Evolutionary conservation across 345 rosid species (phyloP).

Genomic region (Eucalyptus urophylla): DNA sequence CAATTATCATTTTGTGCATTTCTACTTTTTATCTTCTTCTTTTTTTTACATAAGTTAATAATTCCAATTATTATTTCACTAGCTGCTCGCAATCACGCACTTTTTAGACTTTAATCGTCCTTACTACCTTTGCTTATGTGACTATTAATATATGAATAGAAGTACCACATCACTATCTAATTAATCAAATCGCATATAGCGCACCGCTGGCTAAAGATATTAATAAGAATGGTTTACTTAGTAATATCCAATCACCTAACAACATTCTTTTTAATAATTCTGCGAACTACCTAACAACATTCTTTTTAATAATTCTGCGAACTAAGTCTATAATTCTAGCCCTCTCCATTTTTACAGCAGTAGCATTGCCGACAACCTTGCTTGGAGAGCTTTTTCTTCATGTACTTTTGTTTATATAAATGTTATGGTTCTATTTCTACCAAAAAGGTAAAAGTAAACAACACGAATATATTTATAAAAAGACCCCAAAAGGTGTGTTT

Average conservation of each 20-base stretch:
- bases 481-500: no score
- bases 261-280: background rate
- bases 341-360: background rate
- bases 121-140: background rate
- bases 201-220: background rate
- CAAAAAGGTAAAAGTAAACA: background rate
- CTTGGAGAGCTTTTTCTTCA: background rate
- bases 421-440: background rate
- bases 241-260: background rate
- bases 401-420: background rate
- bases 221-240: background rate
- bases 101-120: background rate
- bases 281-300: background rate
- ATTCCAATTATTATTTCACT: background rate
- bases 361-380: background rate
- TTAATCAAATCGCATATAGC: background rate
- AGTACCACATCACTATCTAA: background rate
- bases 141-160: background rate
- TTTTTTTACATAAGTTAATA: background rate
- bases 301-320: background rate
- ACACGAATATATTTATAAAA: background rate
- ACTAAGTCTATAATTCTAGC: background rate
- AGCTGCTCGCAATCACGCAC: background rate
- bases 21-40: background rate
- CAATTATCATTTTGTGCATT: background rate